Evolutionary conservation across 2,329 filamentous ascomycete species (phyloP).

Genomic region (Venturia pyrina): DNA sequence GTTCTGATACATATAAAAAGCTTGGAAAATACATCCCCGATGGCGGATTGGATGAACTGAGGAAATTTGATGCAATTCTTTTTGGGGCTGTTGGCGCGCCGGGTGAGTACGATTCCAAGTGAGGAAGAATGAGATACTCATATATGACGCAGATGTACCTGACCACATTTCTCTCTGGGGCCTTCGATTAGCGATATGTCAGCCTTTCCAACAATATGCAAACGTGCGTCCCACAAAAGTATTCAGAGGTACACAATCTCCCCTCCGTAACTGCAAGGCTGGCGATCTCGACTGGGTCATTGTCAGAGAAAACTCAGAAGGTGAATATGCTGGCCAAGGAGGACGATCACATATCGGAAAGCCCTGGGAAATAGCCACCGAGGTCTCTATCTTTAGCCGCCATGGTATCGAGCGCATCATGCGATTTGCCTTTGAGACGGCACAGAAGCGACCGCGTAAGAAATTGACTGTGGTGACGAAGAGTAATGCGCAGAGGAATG

Average conservation of each 20-base stretch:
- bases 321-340: conserved; percentile 44
- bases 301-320: conserved; percentile 62
- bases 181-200: conserved; percentile 56
- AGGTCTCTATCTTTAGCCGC: conserved; percentile 37
- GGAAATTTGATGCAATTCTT: conserved; percentile 54
- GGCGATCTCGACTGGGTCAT: conserved; percentile 38
- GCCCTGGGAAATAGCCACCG: conserved; percentile 33
- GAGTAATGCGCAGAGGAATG: conserved; percentile 40
- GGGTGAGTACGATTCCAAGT: conserved; percentile 23
- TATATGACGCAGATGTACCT: conserved; percentile 34
- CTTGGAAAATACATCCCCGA: conserved; percentile 56
- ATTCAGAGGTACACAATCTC: conserved; percentile 31
- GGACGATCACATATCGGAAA: conserved; percentile 43
- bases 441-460: conserved; percentile 31
- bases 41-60: conserved; percentile 47
- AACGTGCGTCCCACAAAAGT: conserved; percentile 49
- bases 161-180: conserved; percentile 55
- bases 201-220: conserved; percentile 58
- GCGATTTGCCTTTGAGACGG: conserved; percentile 38
- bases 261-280: conserved; percentile 26
- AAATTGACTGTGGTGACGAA: conserved; percentile 42
- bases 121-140: neutral
- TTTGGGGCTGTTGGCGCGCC: conserved; percentile 60
- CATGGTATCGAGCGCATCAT: conserved; percentile 38
- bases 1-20: conserved; percentile 54